These are phyloP conservation scores for Hanseniaspora gamundiae DNA, from an alignment of 1,139 yeast genomes.

Conservation along the genomic window DNA sequence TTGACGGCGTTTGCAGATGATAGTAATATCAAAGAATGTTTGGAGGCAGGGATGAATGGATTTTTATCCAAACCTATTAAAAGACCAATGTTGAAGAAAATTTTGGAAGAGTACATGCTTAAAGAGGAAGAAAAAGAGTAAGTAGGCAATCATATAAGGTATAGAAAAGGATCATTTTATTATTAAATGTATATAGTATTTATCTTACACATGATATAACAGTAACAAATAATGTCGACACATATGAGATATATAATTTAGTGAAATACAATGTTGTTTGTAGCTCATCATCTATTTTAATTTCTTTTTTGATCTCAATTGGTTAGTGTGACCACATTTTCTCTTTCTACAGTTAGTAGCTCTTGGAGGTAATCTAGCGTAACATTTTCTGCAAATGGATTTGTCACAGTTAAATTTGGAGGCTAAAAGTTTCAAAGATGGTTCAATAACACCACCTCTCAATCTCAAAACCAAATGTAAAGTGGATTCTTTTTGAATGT, in stretches of 20 bases:
- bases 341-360: constrained; percentile 99
- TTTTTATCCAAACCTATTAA: constrained; percentile 81
- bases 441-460: constrained; percentile 98
- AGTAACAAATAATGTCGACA: constrained; percentile 1
- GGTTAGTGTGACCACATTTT: constrained; percentile 99
- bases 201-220: no score
- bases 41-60: constrained; percentile 77
- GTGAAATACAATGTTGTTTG: constrained; percentile 12
- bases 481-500: constrained; percentile 90
- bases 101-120: constrained; percentile 27
- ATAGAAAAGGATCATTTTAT: not conserved
- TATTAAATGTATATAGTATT: no score
- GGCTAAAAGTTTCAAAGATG: constrained; percentile 97
- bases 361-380: constrained; percentile 99
- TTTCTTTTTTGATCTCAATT: constrained; percentile 99
- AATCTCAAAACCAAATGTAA: constrained; percentile 79
- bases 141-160: not conserved
- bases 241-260: constrained; percentile 8
- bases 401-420: constrained; percentile 99
- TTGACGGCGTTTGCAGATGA: constrained; percentile 91
- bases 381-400: constrained; percentile 98
- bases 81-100: constrained; percentile 48
- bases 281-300: constrained; percentile 69
- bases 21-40: constrained; percentile 65
- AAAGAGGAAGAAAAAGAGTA: not conserved